Evolutionary conservation across 2,329 filamentous ascomycete species (phyloP).

Genomic region (Lasiodiplodia gonubiensis): DNA sequence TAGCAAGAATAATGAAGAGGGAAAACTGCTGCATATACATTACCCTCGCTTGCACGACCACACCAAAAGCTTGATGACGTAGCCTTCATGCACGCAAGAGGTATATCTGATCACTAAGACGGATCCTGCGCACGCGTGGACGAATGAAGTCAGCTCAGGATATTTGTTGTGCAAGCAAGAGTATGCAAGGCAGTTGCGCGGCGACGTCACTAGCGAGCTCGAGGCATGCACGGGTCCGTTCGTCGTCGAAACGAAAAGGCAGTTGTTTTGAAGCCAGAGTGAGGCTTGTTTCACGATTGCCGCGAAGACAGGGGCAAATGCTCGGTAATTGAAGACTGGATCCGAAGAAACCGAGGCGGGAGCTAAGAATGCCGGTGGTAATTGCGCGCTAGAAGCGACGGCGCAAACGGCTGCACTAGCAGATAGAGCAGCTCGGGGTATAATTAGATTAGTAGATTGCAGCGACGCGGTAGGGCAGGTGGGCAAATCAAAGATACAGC

Average conservation of each 20-base stretch:
- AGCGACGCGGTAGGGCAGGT: neutral
- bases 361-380: neutral
- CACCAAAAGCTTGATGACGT: no score
- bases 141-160: neutral
- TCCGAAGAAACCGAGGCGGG: neutral
- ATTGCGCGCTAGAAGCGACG: neutral
- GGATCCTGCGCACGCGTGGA: no score
- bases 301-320: neutral
- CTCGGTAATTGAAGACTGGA: neutral
- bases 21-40: no score
- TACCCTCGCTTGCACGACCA: no score
- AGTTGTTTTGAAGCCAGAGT: neutral
- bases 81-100: no score
- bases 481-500: neutral
- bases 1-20: no score
- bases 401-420: neutral
- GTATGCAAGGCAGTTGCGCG: neutral
- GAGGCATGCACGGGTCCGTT: no score
- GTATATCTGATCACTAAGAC: no score
- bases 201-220: no score
- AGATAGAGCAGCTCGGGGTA: neutral
- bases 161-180: neutral
- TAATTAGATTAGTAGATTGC: neutral
- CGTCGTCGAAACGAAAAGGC: neutral
- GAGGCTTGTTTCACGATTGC: neutral